Base-by-base conservation (phyloP, 2,329 filamentous ascomycete genomes). In the Colletotrichum euphorbiae region DNA sequence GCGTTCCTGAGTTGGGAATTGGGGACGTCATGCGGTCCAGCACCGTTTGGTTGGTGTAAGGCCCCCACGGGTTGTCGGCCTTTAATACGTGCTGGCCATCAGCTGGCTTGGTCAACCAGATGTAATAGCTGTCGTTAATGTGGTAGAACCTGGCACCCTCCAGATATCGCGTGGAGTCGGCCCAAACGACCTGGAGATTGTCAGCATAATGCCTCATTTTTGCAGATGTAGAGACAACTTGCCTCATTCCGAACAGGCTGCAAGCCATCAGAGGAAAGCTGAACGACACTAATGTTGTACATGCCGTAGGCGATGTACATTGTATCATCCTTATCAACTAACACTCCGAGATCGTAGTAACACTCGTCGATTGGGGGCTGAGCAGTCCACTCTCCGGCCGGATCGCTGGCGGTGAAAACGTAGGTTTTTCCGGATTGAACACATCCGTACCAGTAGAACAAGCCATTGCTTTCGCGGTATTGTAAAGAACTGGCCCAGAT, bases 121-220 rank as follows among this genome's bases (percentile, higher is more conserved):
- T 84, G 71, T 85, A 87, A 75, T 87, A 87, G 1, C 72, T 75
- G 1, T 82, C 85, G 57, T 86, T 82, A 64, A 80, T 81, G 69
- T 87, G 85, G 74, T 89, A 88, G 75, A 88, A 81, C 3, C 85
- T 79, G 1, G 79, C 77, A 5, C 84, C 84, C 71, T 87, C 85
- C 13, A 87, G 76, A 12, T 62, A 67, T 5, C 67, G 62, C 1
- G 55, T 58, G 2, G 67, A 8, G 8, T 67, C 63, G 2, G 40
- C 19, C 62, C 63, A 67, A 15, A 67, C 57, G 2, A 31, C 51
- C 65, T 68, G 36, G 0, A 1, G 6, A 17, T 9, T 0, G 17
- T 54, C 15, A 54, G 36, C 36, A 54, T 3, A 0, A 21, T 0
- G 0, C 1, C n/a, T n/a, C 7, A 13, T 36, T 13, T 28, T 28